Evolutionary conservation across 208 protist species (phyloP).

Genomic region (Herpetomonas muscarum): DNA sequence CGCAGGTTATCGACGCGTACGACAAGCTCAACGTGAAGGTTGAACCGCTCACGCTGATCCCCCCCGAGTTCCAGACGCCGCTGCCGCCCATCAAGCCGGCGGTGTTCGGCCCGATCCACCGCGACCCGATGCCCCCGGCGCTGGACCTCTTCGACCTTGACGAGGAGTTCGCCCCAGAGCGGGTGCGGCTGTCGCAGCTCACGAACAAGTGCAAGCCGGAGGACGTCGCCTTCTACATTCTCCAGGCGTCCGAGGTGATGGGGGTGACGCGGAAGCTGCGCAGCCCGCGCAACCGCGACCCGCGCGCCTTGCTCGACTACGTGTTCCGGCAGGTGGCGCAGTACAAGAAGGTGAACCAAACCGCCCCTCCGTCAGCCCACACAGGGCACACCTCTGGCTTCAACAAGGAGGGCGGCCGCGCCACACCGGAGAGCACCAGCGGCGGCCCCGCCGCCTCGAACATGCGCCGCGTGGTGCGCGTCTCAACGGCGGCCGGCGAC

Average conservation of each 20-base stretch:
- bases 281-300: constrained; percentile 85
- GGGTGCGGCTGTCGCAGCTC: constrained; percentile 91
- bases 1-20: constrained; percentile 90
- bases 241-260: constrained; percentile 91
- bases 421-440: constrained; percentile 3
- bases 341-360: constrained; percentile 85
- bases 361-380: constrained; percentile 10
- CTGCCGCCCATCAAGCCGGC: constrained; percentile 93
- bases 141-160: constrained; percentile 97
- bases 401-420: constrained; percentile 6
- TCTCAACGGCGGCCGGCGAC: constrained; percentile 33
- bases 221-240: constrained; percentile 93
- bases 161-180: constrained; percentile 95
- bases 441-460: constrained; percentile 39
- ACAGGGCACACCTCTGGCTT: background rate
- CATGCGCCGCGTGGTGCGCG: constrained; percentile 84
- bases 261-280: constrained; percentile 91
- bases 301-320: constrained; percentile 89
- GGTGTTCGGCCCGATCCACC: constrained; percentile 91
- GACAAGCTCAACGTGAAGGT: constrained; percentile 91
- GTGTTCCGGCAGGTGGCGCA: constrained; percentile 92
- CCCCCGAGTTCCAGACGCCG: constrained; percentile 94
- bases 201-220: constrained; percentile 96
- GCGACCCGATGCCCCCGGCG: constrained; percentile 86
- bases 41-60: constrained; percentile 94